Evolutionary conservation across 306 rosid species (phyloP), one percentile per base, ranked within the genome.

Genomic region (Fragaria ananassa): DNA sequence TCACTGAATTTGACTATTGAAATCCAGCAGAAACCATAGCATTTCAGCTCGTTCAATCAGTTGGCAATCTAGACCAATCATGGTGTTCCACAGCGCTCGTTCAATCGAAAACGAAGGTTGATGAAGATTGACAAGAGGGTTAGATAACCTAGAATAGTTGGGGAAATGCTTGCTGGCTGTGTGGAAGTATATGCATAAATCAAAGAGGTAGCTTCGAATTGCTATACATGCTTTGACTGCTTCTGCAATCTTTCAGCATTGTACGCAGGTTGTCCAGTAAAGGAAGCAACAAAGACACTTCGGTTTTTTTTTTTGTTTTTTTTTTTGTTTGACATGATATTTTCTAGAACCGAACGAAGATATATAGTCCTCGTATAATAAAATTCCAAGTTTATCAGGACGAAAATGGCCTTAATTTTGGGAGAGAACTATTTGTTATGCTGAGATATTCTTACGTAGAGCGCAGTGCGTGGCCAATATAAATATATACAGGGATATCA

Each of bases 121-220:
- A 51, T 71, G 63, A 4, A 47, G 41, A 31, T 46, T 18, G 74
- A 49, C 23, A 0, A 18, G 35, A 18, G 35, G 34, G 23, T 4
- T 23, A 13, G 53, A 14, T 45, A 45, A 39, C 17, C 23, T 13
- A 12, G 73, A 45, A 5, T 63, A 17, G n/a, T 42, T 42, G 23
- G 70, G 69, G 10, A 64, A 35, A 15, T 64, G 46, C 69, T 64
- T 62, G 68, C 44, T 34, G 68, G 41, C 21, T 64, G 2, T 35
- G 47, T 37, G 41, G 70, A 35, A 65, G 70, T 65, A 8, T 41
- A n/a, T 67, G 51, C 71, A 9, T 41, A 41, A 66, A 67, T 65
- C 47, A 65, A 65, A 39, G 70, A 62, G 68, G 47, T 65, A 67
- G 49, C 71, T 64, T 35, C 69, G 45, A 64, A 35, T 35, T 35